Evolutionary conservation across 371 early-diverging fungal species (phyloP), one percentile per base, ranked within the genome.

Genomic region (Mortierella sp.): DNA sequence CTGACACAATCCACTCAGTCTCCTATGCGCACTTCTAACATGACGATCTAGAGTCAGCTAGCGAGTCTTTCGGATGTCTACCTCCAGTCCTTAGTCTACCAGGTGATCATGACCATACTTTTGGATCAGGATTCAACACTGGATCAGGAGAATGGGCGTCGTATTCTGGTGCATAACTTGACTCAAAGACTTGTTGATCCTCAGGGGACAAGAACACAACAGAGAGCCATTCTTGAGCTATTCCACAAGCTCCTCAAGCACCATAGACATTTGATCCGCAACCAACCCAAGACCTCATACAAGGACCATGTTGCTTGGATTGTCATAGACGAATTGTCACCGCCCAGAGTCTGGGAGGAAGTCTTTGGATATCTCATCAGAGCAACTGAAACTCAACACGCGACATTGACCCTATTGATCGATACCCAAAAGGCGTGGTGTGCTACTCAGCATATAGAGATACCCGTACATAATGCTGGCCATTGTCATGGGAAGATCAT

Each of bases 311-410:
- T 83, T 72, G 16, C 90, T 68, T 22, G 60, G 63, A 22, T 86
- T 82, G 24, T 90, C 87, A 28, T 85, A 69, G 25, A 92, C 82
- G 29, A 95, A 76, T n/a, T 91, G 84, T 63, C 94, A 94, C 2
- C 87, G 79, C 14, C 95, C 92, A n/a, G 82, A 79, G 68, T 95
- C 88, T 79, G 90, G 85, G 70, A 86, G 89, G 21, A 94, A 79
- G 49, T 39, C 1, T 13, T 60, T 21, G 21, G 37, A 0, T 21
- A n/a, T 8, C 39, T 62, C 2, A 25, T 67, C 1, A 1, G 28
- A 9, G 2, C 25, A 1, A 27, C 16, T 12, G 37, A 29, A n/a
- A 54, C 47, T 13, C 63, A 67, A 40, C 34, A 67, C 37, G 34
- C 55, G 3, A 22, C 24, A 8, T 45, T 73, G 49, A 48, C 58